These are phyloP conservation scores for Colletotrichum echinochloae DNA, from an alignment of 2,329 filamentous ascomycete species.

Conservation along the genomic window DNA sequence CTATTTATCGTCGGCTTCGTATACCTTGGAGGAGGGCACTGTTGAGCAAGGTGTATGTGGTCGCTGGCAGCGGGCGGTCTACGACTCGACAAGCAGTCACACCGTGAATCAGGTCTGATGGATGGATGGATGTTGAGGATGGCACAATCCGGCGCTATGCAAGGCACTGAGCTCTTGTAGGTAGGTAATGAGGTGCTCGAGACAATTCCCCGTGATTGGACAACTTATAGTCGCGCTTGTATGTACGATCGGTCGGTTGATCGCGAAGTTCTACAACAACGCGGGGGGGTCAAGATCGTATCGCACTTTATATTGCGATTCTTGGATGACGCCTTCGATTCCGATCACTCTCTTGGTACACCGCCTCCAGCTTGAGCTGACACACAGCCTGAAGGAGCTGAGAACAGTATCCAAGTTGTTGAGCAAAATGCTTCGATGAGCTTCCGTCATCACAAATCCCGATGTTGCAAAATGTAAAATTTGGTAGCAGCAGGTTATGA, in stretches of 20 bases:
- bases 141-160: constrained; percentile 38
- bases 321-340: constrained; percentile 37
- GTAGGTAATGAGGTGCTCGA: constrained; percentile 24
- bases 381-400: constrained; percentile 12
- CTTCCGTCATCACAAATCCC: constrained; percentile 40
- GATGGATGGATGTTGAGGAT: constrained; percentile 29
- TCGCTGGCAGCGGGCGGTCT: background rate
- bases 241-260: constrained; percentile 30
- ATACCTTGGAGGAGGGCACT: background rate
- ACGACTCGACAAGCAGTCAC: constrained; percentile 2
- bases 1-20: constrained; percentile 8
- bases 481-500: constrained; percentile 1
- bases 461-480: constrained; percentile 31
- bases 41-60: background rate
- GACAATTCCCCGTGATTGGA: background rate
- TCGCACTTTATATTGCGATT: constrained; percentile 27
- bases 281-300: constrained; percentile 5
- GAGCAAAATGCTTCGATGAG: constrained; percentile 33
- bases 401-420: constrained; percentile 14
- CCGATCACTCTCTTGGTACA: background rate
- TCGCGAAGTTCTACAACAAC: constrained; percentile 16
- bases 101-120: background rate
- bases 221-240: background rate
- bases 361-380: constrained; percentile 11
- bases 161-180: constrained; percentile 38